Percentiles rank a stretch among this genome's conserved stretches.
phyloP scores from a whole-genome alignment of 495 filamentous ascomycete genomes.

The Corynascus novoguineensis region DNA sequence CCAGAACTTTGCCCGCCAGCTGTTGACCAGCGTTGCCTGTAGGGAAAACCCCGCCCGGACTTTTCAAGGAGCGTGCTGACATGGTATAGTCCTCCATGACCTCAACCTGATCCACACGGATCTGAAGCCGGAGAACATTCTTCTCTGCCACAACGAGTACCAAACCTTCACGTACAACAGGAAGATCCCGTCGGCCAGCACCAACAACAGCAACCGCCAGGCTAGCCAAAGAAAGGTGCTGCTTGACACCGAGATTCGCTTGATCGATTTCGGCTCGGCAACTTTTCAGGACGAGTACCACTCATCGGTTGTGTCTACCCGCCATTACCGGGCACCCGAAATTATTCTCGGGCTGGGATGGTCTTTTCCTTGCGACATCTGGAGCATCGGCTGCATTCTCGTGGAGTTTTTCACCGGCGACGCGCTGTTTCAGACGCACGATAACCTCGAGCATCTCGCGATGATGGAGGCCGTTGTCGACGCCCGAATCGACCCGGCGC shows the following conservation, averaged over 20 bases:
- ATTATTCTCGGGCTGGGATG: conserved; percentile 96
- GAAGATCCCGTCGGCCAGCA: conserved; percentile 85
- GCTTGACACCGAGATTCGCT: conserved; percentile 89
- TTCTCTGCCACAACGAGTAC: conserved; percentile 81
- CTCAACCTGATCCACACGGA: conserved; percentile 98
- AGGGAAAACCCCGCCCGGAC: conserved; percentile 36
- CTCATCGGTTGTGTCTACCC: conserved; percentile 91
- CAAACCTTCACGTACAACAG: conserved; percentile 97
- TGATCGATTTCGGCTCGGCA: conserved; percentile 97
- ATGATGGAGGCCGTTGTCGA: conserved; percentile 97
- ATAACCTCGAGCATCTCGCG: conserved; percentile 96
- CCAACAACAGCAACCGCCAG: conserved; percentile 58
- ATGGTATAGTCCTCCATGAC: conserved; percentile 76
- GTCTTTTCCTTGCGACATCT: conserved; percentile 97
- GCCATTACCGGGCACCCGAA: conserved; percentile 93
- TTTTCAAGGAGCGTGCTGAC: neutral
- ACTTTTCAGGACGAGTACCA: conserved; percentile 99
- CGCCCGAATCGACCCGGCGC: conserved; percentile 61
- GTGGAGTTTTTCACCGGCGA: conserved; percentile 99
- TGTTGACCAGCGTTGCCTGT: conserved; percentile 99
- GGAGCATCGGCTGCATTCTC: conserved; percentile 97
- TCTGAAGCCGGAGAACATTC: conserved; percentile 96
- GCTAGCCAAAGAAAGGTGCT: conserved; percentile 83
- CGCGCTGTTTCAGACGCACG: conserved; percentile 95
- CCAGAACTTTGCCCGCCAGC: conserved; percentile 88